Conservation (phyloP, 345 rosid genomes). For the Barbarea vulgaris region DNA sequence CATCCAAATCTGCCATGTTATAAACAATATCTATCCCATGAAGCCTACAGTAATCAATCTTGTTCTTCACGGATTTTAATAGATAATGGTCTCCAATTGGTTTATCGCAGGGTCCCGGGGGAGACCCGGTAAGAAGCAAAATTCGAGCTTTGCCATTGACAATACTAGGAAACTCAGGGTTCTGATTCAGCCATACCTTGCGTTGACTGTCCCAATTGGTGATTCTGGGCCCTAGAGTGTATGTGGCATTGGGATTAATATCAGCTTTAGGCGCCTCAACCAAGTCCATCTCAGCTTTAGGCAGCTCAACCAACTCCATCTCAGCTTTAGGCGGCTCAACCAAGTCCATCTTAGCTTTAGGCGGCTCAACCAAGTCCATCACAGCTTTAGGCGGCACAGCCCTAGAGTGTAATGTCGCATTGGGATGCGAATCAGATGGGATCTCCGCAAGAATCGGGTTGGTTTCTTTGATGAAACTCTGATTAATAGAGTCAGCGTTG, state of each 20-base stretch:
- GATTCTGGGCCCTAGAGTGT: constrained; percentile 74
- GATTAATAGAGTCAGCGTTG: constrained; percentile 68
- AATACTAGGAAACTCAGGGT: constrained; percentile 75
- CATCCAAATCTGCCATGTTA: constrained; percentile 90
- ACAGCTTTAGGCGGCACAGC: constrained; percentile 23
- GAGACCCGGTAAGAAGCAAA: constrained; percentile 80
- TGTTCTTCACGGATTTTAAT: constrained; percentile 82
- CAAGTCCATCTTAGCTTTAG: constrained; percentile 44
- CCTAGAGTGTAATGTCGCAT: constrained; percentile 25
- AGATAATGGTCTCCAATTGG: constrained; percentile 83
- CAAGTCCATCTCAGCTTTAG: constrained; percentile 43
- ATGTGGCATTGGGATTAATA: constrained; percentile 54
- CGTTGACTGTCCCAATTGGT: constrained; percentile 74
- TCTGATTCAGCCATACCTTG: constrained; percentile 68
- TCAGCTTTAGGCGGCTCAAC: constrained; percentile 52
- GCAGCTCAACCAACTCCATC: constrained; percentile 36
- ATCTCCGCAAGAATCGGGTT: constrained; percentile 68
- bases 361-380: constrained; percentile 48
- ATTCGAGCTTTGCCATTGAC: constrained; percentile 73
- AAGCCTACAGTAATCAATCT: constrained; percentile 94
- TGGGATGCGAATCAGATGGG: constrained; percentile 63
- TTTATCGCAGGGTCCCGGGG: constrained; percentile 86
- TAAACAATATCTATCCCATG: constrained; percentile 96
- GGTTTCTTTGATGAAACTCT: constrained; percentile 69
- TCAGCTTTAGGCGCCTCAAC: constrained; percentile 53